A percentile compares a stretch with the other conserved stretches of the same genome.
Evolutionary conservation across 2,329 filamentous ascomycete species (phyloP).

Genomic region (Periconia digitata): DNA sequence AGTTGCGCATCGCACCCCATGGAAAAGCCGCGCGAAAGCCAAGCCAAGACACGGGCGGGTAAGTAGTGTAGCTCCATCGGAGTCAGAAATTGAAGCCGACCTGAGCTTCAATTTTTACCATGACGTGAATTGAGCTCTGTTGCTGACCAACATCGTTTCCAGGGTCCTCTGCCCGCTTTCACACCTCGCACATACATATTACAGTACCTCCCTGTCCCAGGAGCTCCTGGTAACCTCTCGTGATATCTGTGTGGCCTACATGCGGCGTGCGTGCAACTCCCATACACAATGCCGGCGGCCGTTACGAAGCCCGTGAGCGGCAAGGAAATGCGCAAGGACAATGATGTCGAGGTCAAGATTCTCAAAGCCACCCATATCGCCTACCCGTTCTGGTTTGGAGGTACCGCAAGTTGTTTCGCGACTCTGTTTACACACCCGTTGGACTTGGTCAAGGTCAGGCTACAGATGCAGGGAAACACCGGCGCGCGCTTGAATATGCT

Average conservation of each 20-base stretch:
- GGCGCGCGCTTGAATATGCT: slow-evolving; percentile 76
- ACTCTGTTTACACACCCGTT: slow-evolving; percentile 91
- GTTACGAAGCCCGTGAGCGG: slow-evolving; percentile 33
- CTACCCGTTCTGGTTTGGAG: slow-evolving; percentile 81
- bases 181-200: not conserved
- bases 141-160: slow-evolving; percentile 32
- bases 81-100: too few relatives aligned
- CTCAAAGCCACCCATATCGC: slow-evolving; percentile 35
- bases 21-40: not conserved
- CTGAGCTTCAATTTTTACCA: too few relatives aligned
- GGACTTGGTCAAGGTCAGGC: slow-evolving; percentile 85
- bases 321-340: slow-evolving; percentile 42
- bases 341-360: slow-evolving; percentile 41
- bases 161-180: slow-evolving; percentile 15
- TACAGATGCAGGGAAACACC: slow-evolving; percentile 75
- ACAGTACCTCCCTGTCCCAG: too few relatives aligned
- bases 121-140: not conserved
- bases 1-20: too few relatives aligned
- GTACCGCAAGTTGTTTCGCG: slow-evolving; percentile 88
- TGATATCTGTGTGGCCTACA: slow-evolving; percentile 22
- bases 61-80: not conserved
- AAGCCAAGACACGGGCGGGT: too few relatives aligned
- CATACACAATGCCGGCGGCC: slow-evolving; percentile 43
- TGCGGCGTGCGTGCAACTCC: slow-evolving; percentile 25
- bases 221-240: too few relatives aligned